Base-by-base conservation (phyloP, 345 rosid genomes). In the Pseudoturritis turrita region DNA sequence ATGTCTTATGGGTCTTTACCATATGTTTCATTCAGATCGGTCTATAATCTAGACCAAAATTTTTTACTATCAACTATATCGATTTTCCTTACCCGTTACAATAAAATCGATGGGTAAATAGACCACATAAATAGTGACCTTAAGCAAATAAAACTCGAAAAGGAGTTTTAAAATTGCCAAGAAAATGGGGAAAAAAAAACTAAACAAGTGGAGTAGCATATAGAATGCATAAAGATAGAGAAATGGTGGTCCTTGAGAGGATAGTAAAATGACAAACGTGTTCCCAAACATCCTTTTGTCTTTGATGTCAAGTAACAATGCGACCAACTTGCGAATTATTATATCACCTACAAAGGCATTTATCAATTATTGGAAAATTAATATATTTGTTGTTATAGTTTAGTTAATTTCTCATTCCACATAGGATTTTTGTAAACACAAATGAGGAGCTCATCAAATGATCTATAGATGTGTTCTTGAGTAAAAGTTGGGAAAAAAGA, bases 291-390 rank as follows among this genome's bases (percentile, higher is more conserved):
- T 50, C 68, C 4, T 40, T 15, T 60, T 22, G 46, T 59, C 68
- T 37, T 73, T 37, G 43, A 40, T 58, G 62, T 66, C 54, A 58
- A 22, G 63, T 51, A 40, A 23, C 73, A 40, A 57, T 57, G 67
- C 26, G 44, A 65, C 77, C 72, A 73, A 65, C 72, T 73, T 73
- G 77, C 61, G 39, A 73, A 13, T 65, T 73, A 54, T 13, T 43
- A 49, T 22, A 31, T 65, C 28, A 73, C 40, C 65, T 54, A 64
- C 65, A 18, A 29, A 35, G 41, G 45, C 65, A 44, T 40, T 25
- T 39, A 31, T 23, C 56, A 37, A 36, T 17, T 54, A 72, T 44
- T 44, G 21, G 21, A 8, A 21, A 10, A 52, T 26, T 52, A 35
- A n/a, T 51, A 5, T 2, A 3, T 3, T 36, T 50, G 23, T 51